A percentile compares a stretch with the other conserved stretches of the same genome.
These are phyloP conservation scores for Starmerella apicola DNA, from an alignment of 805 yeast species.

Conservation along the genomic window DNA sequence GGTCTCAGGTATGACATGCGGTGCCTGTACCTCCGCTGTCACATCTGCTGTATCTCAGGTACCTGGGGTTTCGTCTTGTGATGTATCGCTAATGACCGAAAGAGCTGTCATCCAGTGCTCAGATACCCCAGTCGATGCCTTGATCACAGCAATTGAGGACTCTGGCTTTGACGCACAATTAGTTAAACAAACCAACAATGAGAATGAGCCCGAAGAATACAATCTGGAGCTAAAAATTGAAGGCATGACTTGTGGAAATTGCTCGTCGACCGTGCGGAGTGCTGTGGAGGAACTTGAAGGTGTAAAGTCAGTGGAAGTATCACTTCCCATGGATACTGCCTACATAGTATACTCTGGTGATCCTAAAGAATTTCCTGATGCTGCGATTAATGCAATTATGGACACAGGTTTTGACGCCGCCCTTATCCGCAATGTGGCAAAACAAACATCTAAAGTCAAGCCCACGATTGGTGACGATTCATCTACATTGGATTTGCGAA, in stretches of 20 bases:
- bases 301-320: constrained; percentile 46
- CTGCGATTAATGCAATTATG: constrained; percentile 50
- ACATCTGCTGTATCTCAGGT: constrained; percentile 39
- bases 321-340: constrained; percentile 68
- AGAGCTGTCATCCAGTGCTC: constrained; percentile 49
- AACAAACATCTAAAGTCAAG: constrained; percentile 1
- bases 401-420: constrained; percentile 62
- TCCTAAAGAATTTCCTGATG: constrained; percentile 18
- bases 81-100: constrained; percentile 67
- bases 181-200: background rate
- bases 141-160: constrained; percentile 54
- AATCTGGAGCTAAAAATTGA: constrained; percentile 27
- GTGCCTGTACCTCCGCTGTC: constrained; percentile 66
- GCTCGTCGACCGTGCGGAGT: constrained; percentile 53
- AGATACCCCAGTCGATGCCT: constrained; percentile 25
- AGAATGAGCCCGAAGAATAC: background rate
- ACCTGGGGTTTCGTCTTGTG: constrained; percentile 41
- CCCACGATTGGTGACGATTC: constrained; percentile 2
- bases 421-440: constrained; percentile 5
- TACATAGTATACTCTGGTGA: background rate
- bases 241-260: constrained; percentile 92
- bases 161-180: constrained; percentile 53
- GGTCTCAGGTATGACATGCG: constrained; percentile 81
- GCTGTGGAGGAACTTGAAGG: constrained; percentile 41
- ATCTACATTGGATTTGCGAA: constrained; percentile 4